Conservation (phyloP, 305 asterid species). For the Rubia balearica region DNA sequence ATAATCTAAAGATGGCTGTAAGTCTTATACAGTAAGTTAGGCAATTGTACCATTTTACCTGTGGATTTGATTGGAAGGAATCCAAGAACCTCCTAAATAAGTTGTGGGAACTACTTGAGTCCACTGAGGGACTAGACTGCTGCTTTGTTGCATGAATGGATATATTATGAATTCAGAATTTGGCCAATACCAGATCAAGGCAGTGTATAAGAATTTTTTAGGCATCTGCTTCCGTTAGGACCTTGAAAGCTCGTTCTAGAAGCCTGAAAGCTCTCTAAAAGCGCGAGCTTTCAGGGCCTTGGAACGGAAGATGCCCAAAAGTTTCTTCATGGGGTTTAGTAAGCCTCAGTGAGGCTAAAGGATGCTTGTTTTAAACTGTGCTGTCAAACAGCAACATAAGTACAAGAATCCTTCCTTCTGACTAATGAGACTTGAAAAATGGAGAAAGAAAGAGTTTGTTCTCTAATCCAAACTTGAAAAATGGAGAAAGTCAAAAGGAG, state of each 20-base stretch:
- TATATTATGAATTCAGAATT: constrained; percentile 7
- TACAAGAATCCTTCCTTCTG: background rate
- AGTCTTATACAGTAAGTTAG: constrained; percentile 4
- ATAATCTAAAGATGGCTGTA: constrained; percentile 9
- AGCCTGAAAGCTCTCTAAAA: too few species aligned
- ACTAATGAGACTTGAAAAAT: background rate
- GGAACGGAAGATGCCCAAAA: background rate
- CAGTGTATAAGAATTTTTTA: background rate
- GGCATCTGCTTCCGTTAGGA: background rate
- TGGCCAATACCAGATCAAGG: background rate
- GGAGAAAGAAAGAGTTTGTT: background rate
- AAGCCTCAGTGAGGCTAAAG: background rate
- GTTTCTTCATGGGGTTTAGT: too few species aligned
- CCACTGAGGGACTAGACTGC: background rate
- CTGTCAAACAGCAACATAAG: too few species aligned
- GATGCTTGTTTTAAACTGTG: background rate
- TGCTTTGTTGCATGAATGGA: constrained; percentile 3
- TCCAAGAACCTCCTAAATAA: constrained; percentile 12
- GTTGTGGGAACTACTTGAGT: background rate
- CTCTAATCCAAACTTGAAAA: background rate
- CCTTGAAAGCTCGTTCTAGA: background rate
- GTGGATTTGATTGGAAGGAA: constrained; percentile 5
- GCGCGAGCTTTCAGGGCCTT: background rate
- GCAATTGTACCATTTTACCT: constrained; percentile 4
- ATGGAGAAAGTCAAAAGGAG: background rate